A percentile compares a stretch with the other conserved stretches of the same genome.
Conservation (phyloP, 345 rosid species). For the Populus ilicifolia region DNA sequence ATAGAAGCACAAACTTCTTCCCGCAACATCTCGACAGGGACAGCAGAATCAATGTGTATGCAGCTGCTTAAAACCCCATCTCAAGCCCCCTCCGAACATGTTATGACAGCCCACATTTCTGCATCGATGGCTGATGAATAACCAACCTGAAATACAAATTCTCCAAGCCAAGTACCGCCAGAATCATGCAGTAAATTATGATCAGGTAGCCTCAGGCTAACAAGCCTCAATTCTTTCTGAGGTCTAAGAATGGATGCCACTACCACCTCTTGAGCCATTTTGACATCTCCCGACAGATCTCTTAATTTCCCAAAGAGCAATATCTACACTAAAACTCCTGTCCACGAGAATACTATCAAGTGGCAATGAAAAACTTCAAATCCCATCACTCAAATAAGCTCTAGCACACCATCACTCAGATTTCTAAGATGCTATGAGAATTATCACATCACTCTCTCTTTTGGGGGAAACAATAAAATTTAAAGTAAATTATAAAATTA, state of each 20-base stretch:
- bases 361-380: not conserved
- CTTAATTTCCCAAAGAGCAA: not conserved
- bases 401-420: not conserved
- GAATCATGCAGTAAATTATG: not conserved
- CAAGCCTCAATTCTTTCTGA: not conserved
- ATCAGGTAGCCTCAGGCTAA: not conserved
- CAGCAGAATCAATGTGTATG: not conserved
- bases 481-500: no score
- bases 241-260: not conserved
- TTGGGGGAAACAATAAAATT: not conserved
- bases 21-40: not conserved
- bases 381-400: not conserved
- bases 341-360: not conserved
- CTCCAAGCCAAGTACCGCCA: not conserved
- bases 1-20: not conserved
- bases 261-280: not conserved
- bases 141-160: not conserved
- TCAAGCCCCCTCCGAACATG: not conserved
- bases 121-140: not conserved
- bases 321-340: not conserved
- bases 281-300: not conserved
- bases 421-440: not conserved
- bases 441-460: not conserved
- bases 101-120: not conserved
- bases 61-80: not conserved